Evolutionary conservation across 352 stramenopile species (phyloP), one percentile per base, ranked within the genome.

Genomic region (Phytophthora capsici): DNA sequence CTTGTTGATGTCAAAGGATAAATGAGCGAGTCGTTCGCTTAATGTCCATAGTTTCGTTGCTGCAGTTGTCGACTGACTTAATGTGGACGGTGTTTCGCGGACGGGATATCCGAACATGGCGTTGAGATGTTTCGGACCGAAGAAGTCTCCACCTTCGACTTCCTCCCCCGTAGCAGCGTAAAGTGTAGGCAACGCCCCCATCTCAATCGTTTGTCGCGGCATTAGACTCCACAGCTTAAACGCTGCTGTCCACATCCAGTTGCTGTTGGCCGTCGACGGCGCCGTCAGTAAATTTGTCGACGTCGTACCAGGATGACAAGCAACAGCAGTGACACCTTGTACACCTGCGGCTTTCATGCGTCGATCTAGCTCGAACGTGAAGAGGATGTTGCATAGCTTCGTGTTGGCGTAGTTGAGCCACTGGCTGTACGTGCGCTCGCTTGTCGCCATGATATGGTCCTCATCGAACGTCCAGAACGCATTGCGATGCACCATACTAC

Each of bases 341-440:
- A 81, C 40, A 8, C 70, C 63, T 3, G 54, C 44, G 4, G 47
- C 54, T 2, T 75, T 57, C 19, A 88, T 54, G 2, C 79, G 72
- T 13, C 74, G 66, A 16, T 77, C 37, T 6, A 89, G 64, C 55
- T 86, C 77, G 0, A 71, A 49, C 14, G 77, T 80, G 59, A 88
- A 89, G 26, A 90, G 70, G 14, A 88, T 26, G 68, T 86, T 90
- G 54, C 44, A 78, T 10, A 90, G 49, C 60, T 90, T 90, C 6
- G 76, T 78, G 30, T 81, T 76, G 9, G 44, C 37, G 66, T 91
- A 91, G 38, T 69, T 78, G 14, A 63, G 49, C 62, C 62, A 81
- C 38, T 75, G 64, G 22, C 50, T 67, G 69, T 84, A 86, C 40
- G 49, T 66, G 16, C 44, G 49, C 17, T 62, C 32, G 13, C 46